phyloP scores from a whole-genome alignment of 202 grass and related monocot species.

The Dendrocalamus latiflorus region DNA sequence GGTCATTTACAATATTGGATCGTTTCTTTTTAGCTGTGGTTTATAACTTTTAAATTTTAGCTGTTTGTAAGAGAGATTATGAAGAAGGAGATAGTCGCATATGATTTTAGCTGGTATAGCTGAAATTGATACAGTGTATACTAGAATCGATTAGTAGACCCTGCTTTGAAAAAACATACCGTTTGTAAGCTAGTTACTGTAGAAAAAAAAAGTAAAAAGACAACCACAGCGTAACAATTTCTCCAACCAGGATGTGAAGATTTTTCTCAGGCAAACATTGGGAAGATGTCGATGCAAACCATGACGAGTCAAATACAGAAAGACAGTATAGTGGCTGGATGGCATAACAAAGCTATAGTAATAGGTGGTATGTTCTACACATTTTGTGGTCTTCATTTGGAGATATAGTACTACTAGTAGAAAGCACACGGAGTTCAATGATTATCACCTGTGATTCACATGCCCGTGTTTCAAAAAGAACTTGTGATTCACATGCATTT shows the following conservation, averaged over 20 bases:
- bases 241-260: background rate
- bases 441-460: background rate
- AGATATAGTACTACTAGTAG: background rate
- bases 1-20: background rate
- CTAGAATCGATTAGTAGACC: no score
- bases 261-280: background rate
- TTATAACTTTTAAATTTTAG: no score
- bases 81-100: no score
- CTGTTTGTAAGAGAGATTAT: no score
- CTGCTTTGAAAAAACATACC: no score
- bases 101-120: no score
- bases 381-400: background rate
- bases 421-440: no score
- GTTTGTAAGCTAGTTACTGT: no score
- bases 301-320: background rate
- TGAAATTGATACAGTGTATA: no score
- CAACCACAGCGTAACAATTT: background rate
- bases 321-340: background rate
- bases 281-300: background rate
- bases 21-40: fast-evolving
- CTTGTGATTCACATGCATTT: background rate
- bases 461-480: background rate
- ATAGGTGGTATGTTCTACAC: background rate
- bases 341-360: background rate
- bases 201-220: no score